A percentile compares a stretch with the other conserved stretches of the same genome.
These are phyloP conservation scores for Lecanicillium sp. DNA, from an alignment of 2,329 filamentous ascomycete species.

Conservation along the genomic window DNA sequence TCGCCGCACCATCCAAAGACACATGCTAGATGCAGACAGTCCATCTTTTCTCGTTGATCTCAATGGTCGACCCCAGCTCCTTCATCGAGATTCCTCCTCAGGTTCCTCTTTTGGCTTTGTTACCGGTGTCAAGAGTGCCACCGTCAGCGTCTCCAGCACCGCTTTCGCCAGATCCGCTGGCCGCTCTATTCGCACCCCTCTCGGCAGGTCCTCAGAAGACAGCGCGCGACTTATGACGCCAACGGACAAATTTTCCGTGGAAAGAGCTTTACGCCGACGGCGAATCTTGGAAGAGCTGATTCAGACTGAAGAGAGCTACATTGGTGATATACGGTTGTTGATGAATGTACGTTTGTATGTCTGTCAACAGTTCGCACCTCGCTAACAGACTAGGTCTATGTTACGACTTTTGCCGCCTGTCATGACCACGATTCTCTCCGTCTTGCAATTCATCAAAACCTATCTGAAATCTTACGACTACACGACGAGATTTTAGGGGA, in stretches of 20 bases:
- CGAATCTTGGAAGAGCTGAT: conserved; percentile 81
- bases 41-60: neutral
- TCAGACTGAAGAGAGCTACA: conserved; percentile 79
- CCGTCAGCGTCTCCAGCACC: conserved; percentile 64
- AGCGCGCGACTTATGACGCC: conserved; percentile 54
- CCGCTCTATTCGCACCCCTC: conserved; percentile 6
- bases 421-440: conserved; percentile 55
- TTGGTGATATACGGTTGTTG: conserved; percentile 79
- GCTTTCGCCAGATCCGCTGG: conserved; percentile 6
- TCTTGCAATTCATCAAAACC: conserved; percentile 69
- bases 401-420: conserved; percentile 67
- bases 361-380: conserved; percentile 8
- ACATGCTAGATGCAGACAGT: conserved; percentile 11
- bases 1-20: conserved; percentile 43
- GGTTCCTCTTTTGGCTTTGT: conserved; percentile 74
- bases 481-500: conserved; percentile 77
- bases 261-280: conserved; percentile 68
- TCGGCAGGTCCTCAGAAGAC: conserved; percentile 52
- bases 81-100: conserved; percentile 57
- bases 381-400: conserved; percentile 54
- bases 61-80: neutral
- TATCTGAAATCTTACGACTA: conserved; percentile 72
- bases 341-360: conserved; percentile 61
- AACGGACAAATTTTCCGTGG: conserved; percentile 40
- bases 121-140: conserved; percentile 74